Conservation (phyloP, 768 basidiomycete genomes). For the Mycena leptocephala region DNA sequence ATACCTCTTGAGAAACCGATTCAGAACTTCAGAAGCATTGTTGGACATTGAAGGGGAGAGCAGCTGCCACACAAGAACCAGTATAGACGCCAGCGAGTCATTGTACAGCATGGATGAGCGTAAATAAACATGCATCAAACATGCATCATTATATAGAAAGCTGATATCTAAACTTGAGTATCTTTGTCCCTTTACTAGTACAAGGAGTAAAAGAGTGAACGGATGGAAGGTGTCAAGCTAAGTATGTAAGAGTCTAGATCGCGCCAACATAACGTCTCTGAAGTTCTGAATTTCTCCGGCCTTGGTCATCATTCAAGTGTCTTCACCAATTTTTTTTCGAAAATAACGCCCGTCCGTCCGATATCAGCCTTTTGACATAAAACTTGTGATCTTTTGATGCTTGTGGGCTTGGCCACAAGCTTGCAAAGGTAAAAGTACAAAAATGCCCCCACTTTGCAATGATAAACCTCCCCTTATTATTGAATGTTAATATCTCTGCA, state of each 20-base stretch:
- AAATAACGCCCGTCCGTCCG: too few relatives aligned
- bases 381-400: too few relatives aligned
- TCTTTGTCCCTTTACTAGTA: background rate
- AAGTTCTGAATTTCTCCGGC: too few relatives aligned
- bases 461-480: too few relatives aligned
- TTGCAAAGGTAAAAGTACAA: too few relatives aligned
- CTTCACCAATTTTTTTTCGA: too few relatives aligned
- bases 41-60: background rate
- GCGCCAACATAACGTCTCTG: too few relatives aligned
- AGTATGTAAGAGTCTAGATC: background rate
- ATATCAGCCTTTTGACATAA: too few relatives aligned
- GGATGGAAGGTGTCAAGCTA: background rate
- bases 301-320: too few relatives aligned
- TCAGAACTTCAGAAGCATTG: background rate
- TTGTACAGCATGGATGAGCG: background rate
- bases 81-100: conserved; percentile 3
- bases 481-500: too few relatives aligned
- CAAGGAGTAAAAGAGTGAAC: background rate
- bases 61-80: background rate
- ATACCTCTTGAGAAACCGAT: background rate
- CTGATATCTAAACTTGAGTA: background rate
- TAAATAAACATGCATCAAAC: background rate
- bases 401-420: too few relatives aligned
- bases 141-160: background rate
- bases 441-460: too few relatives aligned